A percentile compares a stretch with the other conserved stretches of the same genome.
These are phyloP conservation scores for Cercospora brassicicola DNA, from an alignment of 2,329 filamentous ascomycete genomes.

Conservation along the genomic window DNA sequence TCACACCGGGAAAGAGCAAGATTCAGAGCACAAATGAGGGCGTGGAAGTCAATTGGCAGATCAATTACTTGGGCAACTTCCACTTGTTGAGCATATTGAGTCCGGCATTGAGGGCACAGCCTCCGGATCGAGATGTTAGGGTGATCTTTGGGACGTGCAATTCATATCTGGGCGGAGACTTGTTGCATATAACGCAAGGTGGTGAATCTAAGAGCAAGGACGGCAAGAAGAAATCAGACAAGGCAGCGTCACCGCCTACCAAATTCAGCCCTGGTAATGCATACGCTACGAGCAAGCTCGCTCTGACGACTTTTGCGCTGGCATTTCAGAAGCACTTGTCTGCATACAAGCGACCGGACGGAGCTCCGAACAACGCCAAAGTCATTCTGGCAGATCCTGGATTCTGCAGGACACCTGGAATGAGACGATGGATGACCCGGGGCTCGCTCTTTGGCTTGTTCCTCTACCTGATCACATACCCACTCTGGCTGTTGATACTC, in stretches of 20 bases:
- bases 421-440: conserved; percentile 79
- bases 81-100: conserved; percentile 89
- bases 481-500: conserved; percentile 80
- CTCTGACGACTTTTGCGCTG: conserved; percentile 83
- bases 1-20: conserved; percentile 66
- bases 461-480: conserved; percentile 74
- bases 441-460: conserved; percentile 79
- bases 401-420: conserved; percentile 79
- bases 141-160: conserved; percentile 85
- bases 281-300: conserved; percentile 60
- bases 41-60: conserved; percentile 84
- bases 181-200: conserved; percentile 56
- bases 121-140: conserved; percentile 88
- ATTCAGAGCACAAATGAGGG: conserved; percentile 65
- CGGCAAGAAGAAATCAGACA: conserved; percentile 44
- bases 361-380: conserved; percentile 75
- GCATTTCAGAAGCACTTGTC: conserved; percentile 92
- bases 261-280: conserved; percentile 48
- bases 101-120: conserved; percentile 85
- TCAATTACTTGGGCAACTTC: conserved; percentile 95
- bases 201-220: conserved; percentile 32
- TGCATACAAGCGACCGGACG: conserved; percentile 78
- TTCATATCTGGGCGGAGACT: conserved; percentile 76
- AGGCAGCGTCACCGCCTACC: conserved; percentile 25
- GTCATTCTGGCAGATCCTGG: conserved; percentile 89